A percentile compares a stretch with the other conserved stretches of the same genome.
Evolutionary conservation across 768 basidiomycete species (phyloP).

Genomic region (Ephemerocybe angulata): DNA sequence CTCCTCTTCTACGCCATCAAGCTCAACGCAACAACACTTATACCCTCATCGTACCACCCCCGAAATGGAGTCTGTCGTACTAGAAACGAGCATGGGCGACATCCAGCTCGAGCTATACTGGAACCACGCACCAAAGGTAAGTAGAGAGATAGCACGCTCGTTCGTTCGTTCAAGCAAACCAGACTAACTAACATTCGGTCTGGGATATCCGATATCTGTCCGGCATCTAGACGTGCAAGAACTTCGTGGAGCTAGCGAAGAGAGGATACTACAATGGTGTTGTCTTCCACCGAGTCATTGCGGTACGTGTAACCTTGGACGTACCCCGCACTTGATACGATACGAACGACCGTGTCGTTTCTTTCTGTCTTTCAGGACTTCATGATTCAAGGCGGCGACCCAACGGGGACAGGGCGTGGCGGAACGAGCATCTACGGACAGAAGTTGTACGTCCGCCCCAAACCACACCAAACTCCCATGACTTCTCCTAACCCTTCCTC

Average conservation of each 20-base stretch:
- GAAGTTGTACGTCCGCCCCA: conserved; percentile 60
- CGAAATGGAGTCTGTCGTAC: conserved; percentile 60
- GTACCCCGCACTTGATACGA: neutral
- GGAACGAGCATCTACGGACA: conserved; percentile 87
- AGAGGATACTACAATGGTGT: conserved; percentile 91
- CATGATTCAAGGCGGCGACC: conserved; percentile 96
- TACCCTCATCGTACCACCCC: too few species aligned
- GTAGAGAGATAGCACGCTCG: conserved; percentile 11
- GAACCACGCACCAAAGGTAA: conserved; percentile 76
- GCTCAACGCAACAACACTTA: too few species aligned
- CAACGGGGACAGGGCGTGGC: conserved; percentile 92
- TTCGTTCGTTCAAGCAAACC: neutral
- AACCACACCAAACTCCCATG: neutral
- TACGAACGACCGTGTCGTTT: conserved; percentile 2
- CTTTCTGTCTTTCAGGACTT: conserved; percentile 69
- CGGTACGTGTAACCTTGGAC: conserved; percentile 42
- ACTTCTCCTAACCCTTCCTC: neutral
- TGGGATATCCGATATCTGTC: neutral
- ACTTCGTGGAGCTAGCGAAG: conserved; percentile 88
- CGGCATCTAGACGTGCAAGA: conserved; percentile 90
- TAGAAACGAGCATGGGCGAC: conserved; percentile 84
- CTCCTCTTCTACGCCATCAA: too few species aligned
- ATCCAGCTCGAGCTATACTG: conserved; percentile 90
- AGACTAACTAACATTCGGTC: neutral
- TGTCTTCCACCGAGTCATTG: conserved; percentile 87